A percentile compares a stretch with the other conserved stretches of the same genome.
phyloP scores from a whole-genome alignment of 139 green algal genomes.

The Auxenochlorella pyrenoidosa region DNA sequence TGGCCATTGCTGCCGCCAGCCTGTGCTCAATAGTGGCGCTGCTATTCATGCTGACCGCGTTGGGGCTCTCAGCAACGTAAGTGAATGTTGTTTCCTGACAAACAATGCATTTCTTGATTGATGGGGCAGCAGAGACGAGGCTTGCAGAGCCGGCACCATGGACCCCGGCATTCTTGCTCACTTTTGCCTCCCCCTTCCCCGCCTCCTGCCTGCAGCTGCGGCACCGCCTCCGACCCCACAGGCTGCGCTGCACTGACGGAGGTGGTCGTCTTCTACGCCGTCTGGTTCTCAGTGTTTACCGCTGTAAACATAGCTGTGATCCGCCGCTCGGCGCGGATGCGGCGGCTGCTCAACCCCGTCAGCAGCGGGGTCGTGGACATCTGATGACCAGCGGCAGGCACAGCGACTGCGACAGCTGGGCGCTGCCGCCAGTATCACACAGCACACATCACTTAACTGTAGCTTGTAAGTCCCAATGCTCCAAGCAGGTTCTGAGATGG shows the following conservation, averaged over 20 bases:
- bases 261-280: neutral
- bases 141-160: neutral
- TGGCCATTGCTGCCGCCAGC: neutral
- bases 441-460: too few species aligned
- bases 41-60: neutral
- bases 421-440: too few species aligned
- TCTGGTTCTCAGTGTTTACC: neutral
- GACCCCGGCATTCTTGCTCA: neutral
- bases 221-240: neutral
- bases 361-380: slow-evolving; percentile 1
- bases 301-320: neutral
- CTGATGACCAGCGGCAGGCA: neutral
- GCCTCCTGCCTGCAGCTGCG: neutral
- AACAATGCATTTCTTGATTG: too few species aligned
- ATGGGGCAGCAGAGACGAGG: neutral
- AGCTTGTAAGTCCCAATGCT: too few species aligned
- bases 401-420: too few species aligned
- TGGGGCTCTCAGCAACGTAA: neutral
- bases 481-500: too few species aligned
- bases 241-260: neutral
- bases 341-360: slow-evolving; percentile 17
- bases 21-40: neutral
- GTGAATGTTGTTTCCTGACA: neutral
- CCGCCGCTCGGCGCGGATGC: neutral
- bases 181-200: neutral